Conservation (phyloP, 805 yeast species). For the Ogataea corticis region DNA sequence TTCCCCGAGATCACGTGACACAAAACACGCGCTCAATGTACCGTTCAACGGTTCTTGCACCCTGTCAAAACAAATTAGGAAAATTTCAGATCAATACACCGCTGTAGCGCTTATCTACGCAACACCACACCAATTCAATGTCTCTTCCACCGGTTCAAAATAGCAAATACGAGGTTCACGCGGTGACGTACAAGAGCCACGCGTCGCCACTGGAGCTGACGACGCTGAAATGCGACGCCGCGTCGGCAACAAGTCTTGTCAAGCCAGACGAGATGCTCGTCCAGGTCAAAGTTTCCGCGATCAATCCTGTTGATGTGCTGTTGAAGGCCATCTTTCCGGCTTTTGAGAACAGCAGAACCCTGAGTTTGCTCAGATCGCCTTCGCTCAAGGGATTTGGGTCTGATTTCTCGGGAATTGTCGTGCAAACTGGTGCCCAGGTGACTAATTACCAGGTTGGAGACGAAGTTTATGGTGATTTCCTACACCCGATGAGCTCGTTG, state of each 20-base stretch:
- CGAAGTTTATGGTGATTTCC: constrained; percentile 15
- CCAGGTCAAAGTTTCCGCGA: constrained; percentile 16
- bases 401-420: constrained; percentile 24
- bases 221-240: constrained; percentile 7
- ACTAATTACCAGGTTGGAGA: constrained; percentile 17
- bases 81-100: too few species aligned
- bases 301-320: constrained; percentile 23
- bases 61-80: too few species aligned
- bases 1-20: too few species aligned
- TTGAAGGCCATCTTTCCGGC: constrained; percentile 10
- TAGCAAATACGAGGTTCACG: constrained; percentile 9
- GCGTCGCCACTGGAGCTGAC: constrained; percentile 16
- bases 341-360: neutral
- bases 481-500: neutral
- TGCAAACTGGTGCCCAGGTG: constrained; percentile 20
- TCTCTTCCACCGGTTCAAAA: constrained; percentile 6
- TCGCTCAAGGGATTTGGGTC: constrained; percentile 17
- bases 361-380: neutral
- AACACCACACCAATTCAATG: too few species aligned
- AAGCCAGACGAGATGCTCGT: constrained; percentile 19
- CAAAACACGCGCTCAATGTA: too few species aligned
- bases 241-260: constrained; percentile 8
- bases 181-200: constrained; percentile 13
- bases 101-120: too few species aligned
- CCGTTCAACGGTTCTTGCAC: too few species aligned